Base-by-base conservation (phyloP, 2,329 filamentous ascomycete species). In the Calonectria montana region DNA sequence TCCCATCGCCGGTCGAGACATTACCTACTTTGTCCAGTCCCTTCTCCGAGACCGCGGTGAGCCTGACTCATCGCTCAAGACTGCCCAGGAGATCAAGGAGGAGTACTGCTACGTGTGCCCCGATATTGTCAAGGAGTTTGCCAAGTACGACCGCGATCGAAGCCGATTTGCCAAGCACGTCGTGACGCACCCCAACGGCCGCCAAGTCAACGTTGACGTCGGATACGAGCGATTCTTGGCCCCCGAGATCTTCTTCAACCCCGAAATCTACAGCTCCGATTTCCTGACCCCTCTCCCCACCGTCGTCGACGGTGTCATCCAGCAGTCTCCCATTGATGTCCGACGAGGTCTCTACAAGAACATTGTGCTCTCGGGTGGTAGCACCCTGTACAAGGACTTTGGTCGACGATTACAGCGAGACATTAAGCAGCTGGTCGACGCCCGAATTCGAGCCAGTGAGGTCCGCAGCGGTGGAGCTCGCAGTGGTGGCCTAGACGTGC, bases 231-330 rank as follows among this genome's bases (percentile, higher is more conserved):
- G 97, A 39, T 99, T 99, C 89, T 89, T 99, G 72, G 97, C 97
- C 2, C 97, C 97, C 27, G 97, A 99, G 84, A 99, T 99, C 82
- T 99, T 99, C 87, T 99, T 99, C 91, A 99, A 99, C 86, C 97
- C 97, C 35, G 97, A 99, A 87, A 99, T 99, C 81, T 98, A 98
- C 89, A 98, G 95, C 73, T 98, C 96, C 77, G 97, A 99, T 83
- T 99, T 99, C 88, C 87, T 99, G 76, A 99, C 97, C 15, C 97
- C 97, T 16, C 90, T 99, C 10, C 97, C 97, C 27, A 94, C 91
- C 63, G 97, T 99, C 63, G 97, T 99, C 73, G 97, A 99, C 82
- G 94, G 93, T 69, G 97, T 98, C 75, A 99, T 99, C 79, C 97
- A 99, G 85, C 96, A 95, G 69, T 98, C 96, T 39, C 97, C 97